A percentile compares a stretch with the other conserved stretches of the same genome.
phyloP scores from a whole-genome alignment of 192 early-diverging fungal genomes.

The Gonapodya sp. region DNA sequence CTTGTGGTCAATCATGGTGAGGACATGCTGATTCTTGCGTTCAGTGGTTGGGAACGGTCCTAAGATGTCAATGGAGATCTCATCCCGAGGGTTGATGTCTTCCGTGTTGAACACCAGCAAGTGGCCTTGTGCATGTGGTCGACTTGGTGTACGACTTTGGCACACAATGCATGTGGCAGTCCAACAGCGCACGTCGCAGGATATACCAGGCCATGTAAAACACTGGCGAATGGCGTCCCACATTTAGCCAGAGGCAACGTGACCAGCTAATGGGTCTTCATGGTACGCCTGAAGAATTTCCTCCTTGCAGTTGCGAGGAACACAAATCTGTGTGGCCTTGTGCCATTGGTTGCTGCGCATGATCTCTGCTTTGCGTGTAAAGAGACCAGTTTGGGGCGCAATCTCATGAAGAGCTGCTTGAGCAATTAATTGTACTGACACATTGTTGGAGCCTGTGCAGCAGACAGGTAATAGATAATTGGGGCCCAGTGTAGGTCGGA shows the following conservation, averaged over 20 bases:
- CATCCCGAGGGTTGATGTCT: not conserved
- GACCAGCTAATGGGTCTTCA: not conserved
- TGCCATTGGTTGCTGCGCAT: not conserved
- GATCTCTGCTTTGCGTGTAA: not conserved
- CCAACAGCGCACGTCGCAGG: not conserved
- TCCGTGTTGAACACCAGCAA: not conserved
- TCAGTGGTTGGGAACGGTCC: not conserved
- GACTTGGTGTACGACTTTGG: not conserved
- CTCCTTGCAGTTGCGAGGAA: not conserved
- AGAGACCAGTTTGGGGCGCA: not conserved
- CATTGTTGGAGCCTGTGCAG: not conserved
- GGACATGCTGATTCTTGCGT: not conserved
- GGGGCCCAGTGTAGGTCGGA: not conserved
- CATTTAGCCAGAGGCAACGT: not conserved
- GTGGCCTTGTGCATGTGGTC: not conserved
- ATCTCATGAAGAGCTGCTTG: not conserved
- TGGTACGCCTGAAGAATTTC: not conserved
- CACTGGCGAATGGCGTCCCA: not conserved
- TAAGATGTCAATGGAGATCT: not conserved
- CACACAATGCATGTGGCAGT: not conserved
- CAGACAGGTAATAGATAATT: not conserved
- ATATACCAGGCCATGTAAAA: not conserved
- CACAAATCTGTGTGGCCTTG: not conserved
- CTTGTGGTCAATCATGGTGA: not conserved
- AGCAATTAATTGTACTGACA: not conserved